Conservation (phyloP, 108 stramenopile genomes). For the Nitzschia sp. region DNA sequence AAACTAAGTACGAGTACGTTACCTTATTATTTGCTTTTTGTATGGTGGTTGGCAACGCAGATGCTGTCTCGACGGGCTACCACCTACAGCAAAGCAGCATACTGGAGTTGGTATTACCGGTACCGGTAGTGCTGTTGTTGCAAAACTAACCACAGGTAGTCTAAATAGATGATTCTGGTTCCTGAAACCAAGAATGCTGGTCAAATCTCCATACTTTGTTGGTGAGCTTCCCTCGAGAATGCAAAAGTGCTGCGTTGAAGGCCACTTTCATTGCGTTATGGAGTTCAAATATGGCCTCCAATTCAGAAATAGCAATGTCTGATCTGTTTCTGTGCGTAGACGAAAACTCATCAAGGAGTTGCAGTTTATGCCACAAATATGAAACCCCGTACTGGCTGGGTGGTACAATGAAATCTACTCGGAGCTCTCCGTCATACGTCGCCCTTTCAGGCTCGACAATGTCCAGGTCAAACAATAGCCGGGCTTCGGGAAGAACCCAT, state of each 20-base stretch:
- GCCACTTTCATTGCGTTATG: not conserved
- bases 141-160: no score
- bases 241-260: not conserved
- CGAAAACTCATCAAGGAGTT: not conserved
- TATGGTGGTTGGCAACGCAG: no score
- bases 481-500: conserved; percentile 8
- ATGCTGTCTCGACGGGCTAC: no score
- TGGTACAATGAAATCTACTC: conserved; percentile 6
- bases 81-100: no score
- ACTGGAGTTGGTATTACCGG: no score
- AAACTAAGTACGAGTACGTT: no score
- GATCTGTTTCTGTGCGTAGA: not conserved
- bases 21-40: no score
- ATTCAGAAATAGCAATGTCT: conserved; percentile 1
- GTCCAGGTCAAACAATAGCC: conserved; percentile 6
- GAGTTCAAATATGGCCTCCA: not conserved
- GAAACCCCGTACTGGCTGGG: not conserved
- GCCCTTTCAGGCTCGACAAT: not conserved
- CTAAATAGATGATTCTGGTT: not conserved
- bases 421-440: not conserved
- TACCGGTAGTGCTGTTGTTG: no score
- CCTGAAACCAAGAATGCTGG: not conserved
- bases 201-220: not conserved
- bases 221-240: not conserved
- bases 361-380: not conserved